Evolutionary conservation across 352 stramenopile species (phyloP).

Genomic region (Phytopythium litorale): DNA sequence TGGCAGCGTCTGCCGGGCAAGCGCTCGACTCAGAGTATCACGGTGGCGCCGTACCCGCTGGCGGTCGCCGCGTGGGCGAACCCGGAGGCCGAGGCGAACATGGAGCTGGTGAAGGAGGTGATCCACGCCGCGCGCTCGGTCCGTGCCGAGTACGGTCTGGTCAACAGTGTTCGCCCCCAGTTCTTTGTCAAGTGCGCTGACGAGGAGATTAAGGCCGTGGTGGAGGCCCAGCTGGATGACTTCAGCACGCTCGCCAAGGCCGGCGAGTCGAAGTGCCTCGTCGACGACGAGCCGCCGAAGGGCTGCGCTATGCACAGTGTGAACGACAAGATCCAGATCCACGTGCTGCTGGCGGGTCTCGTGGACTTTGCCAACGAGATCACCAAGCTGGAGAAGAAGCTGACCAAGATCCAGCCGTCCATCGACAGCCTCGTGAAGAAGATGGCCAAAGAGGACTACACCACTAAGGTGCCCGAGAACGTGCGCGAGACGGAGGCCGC

Average conservation of each 20-base stretch:
- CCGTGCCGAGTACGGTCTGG: conserved; percentile 78
- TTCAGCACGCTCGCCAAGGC: conserved; percentile 95
- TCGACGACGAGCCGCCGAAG: conserved; percentile 75
- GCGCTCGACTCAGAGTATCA: conserved; percentile 66
- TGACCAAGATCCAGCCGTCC: conserved; percentile 75
- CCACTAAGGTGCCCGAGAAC: conserved; percentile 72
- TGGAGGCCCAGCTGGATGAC: conserved; percentile 89
- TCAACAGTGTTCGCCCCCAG: conserved; percentile 72
- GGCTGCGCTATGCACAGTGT: conserved; percentile 92
- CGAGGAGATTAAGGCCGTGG: conserved; percentile 60
- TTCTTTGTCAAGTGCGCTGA: conserved; percentile 91
- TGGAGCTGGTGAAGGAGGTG: conserved; percentile 93
- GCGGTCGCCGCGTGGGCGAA: conserved; percentile 83
- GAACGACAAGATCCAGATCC: conserved; percentile 92
- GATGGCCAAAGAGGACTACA: conserved; percentile 74
- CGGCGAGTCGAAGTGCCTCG: conserved; percentile 86
- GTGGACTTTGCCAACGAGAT: conserved; percentile 90
- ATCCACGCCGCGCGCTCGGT: conserved; percentile 96
- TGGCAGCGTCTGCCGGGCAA: conserved; percentile 84
- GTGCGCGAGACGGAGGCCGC: conserved; percentile 73
- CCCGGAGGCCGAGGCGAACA: conserved; percentile 86
- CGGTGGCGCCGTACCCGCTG: conserved; percentile 76
- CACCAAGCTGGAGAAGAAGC: conserved; percentile 87
- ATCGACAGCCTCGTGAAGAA: conserved; percentile 78
- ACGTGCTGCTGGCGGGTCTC: conserved; percentile 80